phyloP scores from a whole-genome alignment of 108 stramenopile species.

The Hondaea fermentalgiana region DNA sequence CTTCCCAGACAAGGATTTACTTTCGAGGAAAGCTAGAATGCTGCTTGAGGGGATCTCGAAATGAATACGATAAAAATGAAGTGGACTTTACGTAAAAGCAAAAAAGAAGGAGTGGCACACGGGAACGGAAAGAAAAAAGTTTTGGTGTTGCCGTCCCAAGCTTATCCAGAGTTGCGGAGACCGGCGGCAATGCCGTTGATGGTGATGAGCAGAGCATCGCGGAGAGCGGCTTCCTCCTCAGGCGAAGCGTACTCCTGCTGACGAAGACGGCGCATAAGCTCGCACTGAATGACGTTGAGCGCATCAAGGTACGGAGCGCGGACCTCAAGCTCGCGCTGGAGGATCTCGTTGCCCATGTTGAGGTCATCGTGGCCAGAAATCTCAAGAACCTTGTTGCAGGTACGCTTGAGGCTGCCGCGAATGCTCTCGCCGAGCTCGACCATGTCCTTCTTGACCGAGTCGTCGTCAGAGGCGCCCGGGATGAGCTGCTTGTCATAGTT shows the following conservation, averaged over 20 bases:
- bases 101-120: background rate
- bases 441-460: constrained; percentile 46
- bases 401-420: constrained; percentile 64
- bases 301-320: constrained; percentile 91
- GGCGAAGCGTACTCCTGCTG: constrained; percentile 38
- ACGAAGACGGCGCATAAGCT: constrained; percentile 73
- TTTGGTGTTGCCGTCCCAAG: background rate
- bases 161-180: constrained; percentile 91
- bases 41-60: background rate
- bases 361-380: constrained; percentile 67
- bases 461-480: constrained; percentile 14
- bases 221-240: constrained; percentile 63
- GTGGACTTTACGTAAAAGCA: background rate
- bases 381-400: constrained; percentile 66
- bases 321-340: constrained; percentile 74
- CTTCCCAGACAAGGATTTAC: too few relatives aligned
- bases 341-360: constrained; percentile 64
- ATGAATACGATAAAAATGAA: background rate
- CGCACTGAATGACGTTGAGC: constrained; percentile 90
- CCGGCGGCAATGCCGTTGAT: constrained; percentile 90
- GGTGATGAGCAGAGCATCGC: constrained; percentile 78
- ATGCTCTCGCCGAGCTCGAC: constrained; percentile 68
- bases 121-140: background rate
- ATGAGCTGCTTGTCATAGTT: constrained; percentile 84
- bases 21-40: background rate